Evolutionary conservation across 2,329 filamentous ascomycete species (phyloP).

Genomic region (Apiospora rasikravindrae): DNA sequence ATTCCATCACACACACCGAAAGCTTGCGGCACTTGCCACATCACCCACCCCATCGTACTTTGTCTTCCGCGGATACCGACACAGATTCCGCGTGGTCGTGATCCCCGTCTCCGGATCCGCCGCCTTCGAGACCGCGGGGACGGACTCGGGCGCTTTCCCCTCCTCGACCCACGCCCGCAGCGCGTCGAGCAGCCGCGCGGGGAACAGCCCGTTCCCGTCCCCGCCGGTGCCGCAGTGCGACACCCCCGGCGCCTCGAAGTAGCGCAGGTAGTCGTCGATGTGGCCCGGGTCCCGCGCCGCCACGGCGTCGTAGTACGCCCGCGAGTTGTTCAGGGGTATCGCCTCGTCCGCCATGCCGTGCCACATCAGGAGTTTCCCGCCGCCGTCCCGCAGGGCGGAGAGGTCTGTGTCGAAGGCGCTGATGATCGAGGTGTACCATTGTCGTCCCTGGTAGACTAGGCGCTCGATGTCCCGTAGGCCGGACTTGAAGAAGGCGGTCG

Average conservation of each 20-base stretch:
- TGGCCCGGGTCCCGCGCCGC: neutral
- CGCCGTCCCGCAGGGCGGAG: neutral
- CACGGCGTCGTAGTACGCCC: neutral
- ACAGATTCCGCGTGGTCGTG: neutral
- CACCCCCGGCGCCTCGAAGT: constrained; percentile 11
- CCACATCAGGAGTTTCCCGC: constrained; percentile 10
- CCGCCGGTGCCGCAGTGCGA: constrained; percentile 1
- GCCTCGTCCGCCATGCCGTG: constrained; percentile 14
- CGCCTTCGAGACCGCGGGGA: neutral
- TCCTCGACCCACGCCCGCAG: constrained; percentile 12
- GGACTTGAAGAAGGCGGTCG: neutral
- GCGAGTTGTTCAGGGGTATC: constrained; percentile 1
- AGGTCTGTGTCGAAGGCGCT: constrained; percentile 17
- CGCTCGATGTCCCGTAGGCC: neutral
- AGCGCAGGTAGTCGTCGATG: constrained; percentile 5
- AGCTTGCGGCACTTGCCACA: neutral
- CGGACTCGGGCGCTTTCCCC: neutral
- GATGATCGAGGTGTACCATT: constrained; percentile 17
- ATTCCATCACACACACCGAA: neutral
- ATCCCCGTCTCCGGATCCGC: no score
- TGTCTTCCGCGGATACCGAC: neutral
- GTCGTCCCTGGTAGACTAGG: neutral
- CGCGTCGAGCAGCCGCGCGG: neutral
- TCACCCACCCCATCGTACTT: neutral
- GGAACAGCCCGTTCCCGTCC: neutral